Evolutionary conservation across 345 rosid genomes (phyloP).

Genomic region (Eucalyptus globulus): DNA sequence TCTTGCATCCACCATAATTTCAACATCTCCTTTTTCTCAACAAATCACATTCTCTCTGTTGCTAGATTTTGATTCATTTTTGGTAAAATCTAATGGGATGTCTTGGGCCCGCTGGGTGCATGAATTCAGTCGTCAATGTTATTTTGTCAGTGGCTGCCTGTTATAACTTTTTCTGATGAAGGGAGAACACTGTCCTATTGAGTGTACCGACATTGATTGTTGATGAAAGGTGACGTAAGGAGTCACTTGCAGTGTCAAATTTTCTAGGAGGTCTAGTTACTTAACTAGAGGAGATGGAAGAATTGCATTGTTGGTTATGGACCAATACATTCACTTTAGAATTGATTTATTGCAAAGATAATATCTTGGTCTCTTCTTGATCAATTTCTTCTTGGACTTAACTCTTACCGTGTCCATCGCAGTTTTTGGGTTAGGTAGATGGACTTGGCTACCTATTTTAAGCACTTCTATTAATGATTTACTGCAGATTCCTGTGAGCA

Average conservation of each 20-base stretch:
- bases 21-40: not conserved
- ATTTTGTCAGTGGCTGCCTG: not conserved
- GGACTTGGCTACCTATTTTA: not conserved
- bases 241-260: not conserved
- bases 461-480: not conserved
- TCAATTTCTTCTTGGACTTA: not conserved
- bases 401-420: not conserved
- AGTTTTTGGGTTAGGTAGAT: not conserved
- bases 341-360: not conserved
- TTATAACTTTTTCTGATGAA: not conserved
- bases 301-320: not conserved
- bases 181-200: not conserved
- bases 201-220: not conserved
- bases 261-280: not conserved
- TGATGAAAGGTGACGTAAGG: not conserved
- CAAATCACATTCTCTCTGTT: not conserved
- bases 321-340: not conserved
- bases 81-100: not conserved
- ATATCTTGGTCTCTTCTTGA: not conserved
- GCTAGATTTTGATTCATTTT: not conserved
- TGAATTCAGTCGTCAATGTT: not conserved
- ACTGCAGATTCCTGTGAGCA: slow-evolving; percentile 86
- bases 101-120: not conserved
- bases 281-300: not conserved
- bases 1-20: not conserved